Conservation (phyloP, 441 rosid genomes). For the Viola pubescens region DNA sequence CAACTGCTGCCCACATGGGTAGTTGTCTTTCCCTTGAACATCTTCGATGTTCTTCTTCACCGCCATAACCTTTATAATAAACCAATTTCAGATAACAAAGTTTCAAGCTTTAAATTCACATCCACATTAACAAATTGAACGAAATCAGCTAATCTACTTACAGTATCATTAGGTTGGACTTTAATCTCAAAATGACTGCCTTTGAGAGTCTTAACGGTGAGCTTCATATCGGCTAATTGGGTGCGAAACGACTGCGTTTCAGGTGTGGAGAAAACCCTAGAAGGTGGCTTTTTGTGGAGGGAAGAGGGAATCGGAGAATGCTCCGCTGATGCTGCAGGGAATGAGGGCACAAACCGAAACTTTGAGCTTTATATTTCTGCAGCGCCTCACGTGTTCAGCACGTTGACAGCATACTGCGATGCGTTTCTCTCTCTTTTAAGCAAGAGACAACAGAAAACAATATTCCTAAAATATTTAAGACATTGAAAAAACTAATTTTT, state of each 20-base stretch:
- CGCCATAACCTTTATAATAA: slow-evolving; percentile 58
- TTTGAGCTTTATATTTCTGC: not conserved
- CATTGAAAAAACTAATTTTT: too few species aligned
- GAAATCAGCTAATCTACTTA: slow-evolving; percentile 27
- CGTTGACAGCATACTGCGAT: too few species aligned
- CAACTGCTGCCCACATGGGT: slow-evolving; percentile 93
- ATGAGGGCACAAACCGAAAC: not conserved
- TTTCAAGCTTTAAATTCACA: not conserved
- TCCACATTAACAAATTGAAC: not conserved
- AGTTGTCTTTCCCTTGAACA: slow-evolving; percentile 90
- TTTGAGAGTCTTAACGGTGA: slow-evolving; percentile 92
- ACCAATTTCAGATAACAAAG: not conserved
- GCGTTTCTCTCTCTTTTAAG: too few species aligned
- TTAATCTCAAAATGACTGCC: slow-evolving; percentile 94
- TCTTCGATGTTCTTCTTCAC: slow-evolving; percentile 98
- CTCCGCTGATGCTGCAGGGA: not conserved
- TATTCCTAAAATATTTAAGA: too few species aligned
- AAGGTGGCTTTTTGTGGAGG: not conserved
- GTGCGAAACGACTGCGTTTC: not conserved
- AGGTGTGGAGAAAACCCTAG: slow-evolving; percentile 8
- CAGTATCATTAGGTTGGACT: slow-evolving; percentile 86
- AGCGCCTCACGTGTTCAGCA: too few species aligned
- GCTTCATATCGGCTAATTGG: slow-evolving; percentile 55
- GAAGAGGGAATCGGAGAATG: not conserved
- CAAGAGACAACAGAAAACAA: too few species aligned